Percentiles rank a stretch among this genome's conserved stretches.
These are phyloP conservation scores for Leccinum barrowsii DNA, from an alignment of 768 basidiomycete genomes.

Conservation along the genomic window DNA sequence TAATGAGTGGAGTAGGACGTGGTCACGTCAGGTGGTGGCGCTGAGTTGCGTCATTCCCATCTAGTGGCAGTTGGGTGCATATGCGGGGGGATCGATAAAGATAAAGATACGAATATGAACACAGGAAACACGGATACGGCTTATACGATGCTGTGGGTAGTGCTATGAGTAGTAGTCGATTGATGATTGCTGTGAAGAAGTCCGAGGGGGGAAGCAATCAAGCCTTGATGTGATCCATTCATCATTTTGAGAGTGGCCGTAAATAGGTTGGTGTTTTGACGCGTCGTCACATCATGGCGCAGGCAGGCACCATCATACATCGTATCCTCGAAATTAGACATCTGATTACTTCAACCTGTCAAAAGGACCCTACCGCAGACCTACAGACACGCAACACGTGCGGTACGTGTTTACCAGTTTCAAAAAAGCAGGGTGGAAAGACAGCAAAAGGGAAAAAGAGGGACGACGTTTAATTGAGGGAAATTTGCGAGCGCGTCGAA, in stretches of 20 bases:
- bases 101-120: background rate
- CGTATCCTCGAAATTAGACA: background rate
- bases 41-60: background rate
- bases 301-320: background rate
- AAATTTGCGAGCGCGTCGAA: conserved; percentile 3
- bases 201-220: background rate
- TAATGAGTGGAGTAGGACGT: background rate
- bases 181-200: background rate
- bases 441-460: background rate
- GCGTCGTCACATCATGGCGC: background rate
- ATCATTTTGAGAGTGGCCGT: background rate
- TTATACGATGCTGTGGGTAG: background rate
- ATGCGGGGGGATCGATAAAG: background rate
- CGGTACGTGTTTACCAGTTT: background rate
- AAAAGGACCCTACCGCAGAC: background rate
- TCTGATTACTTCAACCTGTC: background rate
- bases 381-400: background rate
- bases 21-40: background rate
- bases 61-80: background rate
- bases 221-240: background rate
- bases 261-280: background rate
- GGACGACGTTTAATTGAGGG: background rate
- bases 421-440: background rate
- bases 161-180: background rate
- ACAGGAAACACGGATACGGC: background rate